These are phyloP conservation scores for Fusarium tuaranense DNA, from an alignment of 2,329 filamentous ascomycete genomes.

Conservation along the genomic window DNA sequence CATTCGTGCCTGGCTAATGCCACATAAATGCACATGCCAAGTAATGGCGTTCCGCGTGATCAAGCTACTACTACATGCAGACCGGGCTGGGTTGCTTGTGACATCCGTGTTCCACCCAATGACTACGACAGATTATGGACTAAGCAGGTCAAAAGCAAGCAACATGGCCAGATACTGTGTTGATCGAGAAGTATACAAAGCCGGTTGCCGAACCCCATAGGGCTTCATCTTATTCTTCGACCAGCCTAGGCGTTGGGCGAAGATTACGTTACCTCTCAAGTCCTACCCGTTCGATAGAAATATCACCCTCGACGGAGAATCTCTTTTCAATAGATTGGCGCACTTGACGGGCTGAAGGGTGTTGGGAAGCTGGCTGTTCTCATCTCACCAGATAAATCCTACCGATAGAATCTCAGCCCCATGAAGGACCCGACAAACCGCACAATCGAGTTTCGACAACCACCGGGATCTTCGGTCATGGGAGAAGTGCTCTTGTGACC, in stretches of 20 bases:
- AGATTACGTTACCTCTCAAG: neutral
- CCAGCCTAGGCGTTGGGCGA: neutral
- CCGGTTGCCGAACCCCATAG: neutral
- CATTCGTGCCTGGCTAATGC: neutral
- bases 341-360: neutral
- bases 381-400: neutral
- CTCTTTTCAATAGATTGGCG: too few relatives aligned
- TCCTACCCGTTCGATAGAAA: neutral
- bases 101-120: neutral
- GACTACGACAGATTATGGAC: accelerated
- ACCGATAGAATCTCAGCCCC: neutral
- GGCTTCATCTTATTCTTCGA: neutral
- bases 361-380: neutral
- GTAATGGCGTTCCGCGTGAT: neutral
- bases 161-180: neutral
- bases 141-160: neutral
- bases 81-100: neutral
- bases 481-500: neutral
- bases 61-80: neutral
- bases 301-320: too few relatives aligned
- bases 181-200: neutral
- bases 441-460: neutral
- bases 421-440: neutral
- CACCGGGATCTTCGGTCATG: neutral
- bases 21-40: neutral